Base-by-base conservation (phyloP, 345 rosid genomes). In the Eucalyptus cloeziana region DNA sequence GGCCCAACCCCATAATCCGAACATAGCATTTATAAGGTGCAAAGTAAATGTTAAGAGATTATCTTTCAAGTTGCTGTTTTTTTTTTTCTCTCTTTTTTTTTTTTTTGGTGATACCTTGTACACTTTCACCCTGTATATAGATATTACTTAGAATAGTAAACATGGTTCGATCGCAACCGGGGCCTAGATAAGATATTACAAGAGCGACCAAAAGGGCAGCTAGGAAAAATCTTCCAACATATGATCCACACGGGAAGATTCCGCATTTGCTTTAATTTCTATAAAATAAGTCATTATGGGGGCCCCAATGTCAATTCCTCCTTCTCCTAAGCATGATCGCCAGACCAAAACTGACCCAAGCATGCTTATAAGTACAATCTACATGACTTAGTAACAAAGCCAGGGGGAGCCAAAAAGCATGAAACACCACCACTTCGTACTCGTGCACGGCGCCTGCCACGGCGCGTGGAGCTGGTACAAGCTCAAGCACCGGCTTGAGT, bases 381-480 rank as follows among this genome's bases (percentile, higher is more conserved):
- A 69, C 45, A 37, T 37, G 83, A 71, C 21, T 10, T 19, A 6
- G 44, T 37, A 5, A 71, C 81, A 71, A 37, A 25, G 86, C 21
- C 37, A 25, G 62, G 30, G 62, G 30, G 13, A 21, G 16, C 33
- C 60, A 22, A 54, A 76, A 45, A 60, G 58, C 37, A 49, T 40
- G 67, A 80, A 81, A 71, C 86, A 44, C 3, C 87, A 88, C 44
- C 97, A 95, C 88, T 94, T 96, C 67, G 91, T 95, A 43, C 90
- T 94, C 49, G 95, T 95, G 45, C 95, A 96, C 88, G 96, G 98
- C 10, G 86, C 94, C 3, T 92, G 93, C 91, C 96, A 94, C n/a
- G 97, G 96, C 19, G 95, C 93, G 1, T 95, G 97, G 98, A 50
- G 92, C 83, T 94, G 97, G 98, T 91, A 92, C 95, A 95, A 94